Evolutionary conservation across 164 flowering plant genomes (phyloP), one percentile per base, ranked within the genome.

Genomic region (Macadamia integrifolia): DNA sequence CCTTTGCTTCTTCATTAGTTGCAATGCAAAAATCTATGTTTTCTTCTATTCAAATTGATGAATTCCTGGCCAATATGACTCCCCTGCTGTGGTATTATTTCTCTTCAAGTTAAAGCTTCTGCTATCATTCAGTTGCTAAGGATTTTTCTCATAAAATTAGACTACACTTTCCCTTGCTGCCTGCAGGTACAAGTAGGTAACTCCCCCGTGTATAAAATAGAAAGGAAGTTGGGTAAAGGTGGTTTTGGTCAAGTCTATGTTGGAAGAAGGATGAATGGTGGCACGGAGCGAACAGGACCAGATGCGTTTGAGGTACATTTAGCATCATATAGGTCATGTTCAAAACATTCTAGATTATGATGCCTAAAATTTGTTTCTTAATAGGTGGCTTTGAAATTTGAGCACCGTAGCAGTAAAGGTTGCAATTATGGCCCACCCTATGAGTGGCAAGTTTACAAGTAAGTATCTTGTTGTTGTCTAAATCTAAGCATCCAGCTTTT

Each of bases 381-480:
- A 17, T 74, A 92, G 98, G 98, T 92, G 43, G 98, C 98, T 23
- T 65, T 92, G 75, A 92, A 90, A 70, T 86, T 88, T 80, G 98
- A 92, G 79, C 98, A 90, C 66, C 85, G 88, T 9, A 88, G 81
- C 75, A 92, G 96, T 69, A 92, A 92, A 83, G 98, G 96, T 46
- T 92, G 96, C 80, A 90, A 82, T 74, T 87, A 86, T 76, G 98
- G 96, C 18, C 98, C 98, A 72, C 98, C 98, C 30, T 90, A 85
- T 66, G 98, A 92, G 86, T 90, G 98, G 98, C 94, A 92, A 80
- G 98, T 92, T 48, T 90, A 92, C 86, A 87, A 66, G 98, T 92
- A 80, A 72, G 82, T 40, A 43, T 52, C 28, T 44, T 17, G 49
- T 70, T 62, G 35, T 1, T 62, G 13, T 63, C 9, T 42, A 56